Conservation (phyloP, 1,284 basidiomycete species). For the Macrocystidia cucumis region DNA sequence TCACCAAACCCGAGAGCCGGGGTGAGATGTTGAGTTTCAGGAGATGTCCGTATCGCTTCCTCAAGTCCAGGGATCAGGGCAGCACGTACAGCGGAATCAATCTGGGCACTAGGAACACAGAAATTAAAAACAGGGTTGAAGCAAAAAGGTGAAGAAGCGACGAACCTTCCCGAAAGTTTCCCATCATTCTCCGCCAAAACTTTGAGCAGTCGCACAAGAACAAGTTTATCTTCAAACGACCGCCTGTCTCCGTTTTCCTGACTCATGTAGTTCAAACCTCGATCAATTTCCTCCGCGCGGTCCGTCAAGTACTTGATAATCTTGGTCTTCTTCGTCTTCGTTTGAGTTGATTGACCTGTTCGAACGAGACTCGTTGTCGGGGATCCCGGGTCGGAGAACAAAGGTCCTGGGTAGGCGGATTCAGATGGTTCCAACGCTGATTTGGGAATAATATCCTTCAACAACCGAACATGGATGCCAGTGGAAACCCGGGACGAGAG, state of each 20-base stretch:
- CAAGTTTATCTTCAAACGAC: conserved; percentile 69
- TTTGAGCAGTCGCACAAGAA: conserved; percentile 69
- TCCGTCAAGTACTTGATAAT: conserved; percentile 73
- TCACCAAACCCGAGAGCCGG: conserved; percentile 3
- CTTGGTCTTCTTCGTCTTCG: conserved; percentile 79
- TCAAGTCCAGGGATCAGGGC: conserved; percentile 48
- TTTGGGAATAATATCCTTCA: conserved; percentile 66
- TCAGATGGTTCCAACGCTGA: conserved; percentile 52
- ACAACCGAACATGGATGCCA: conserved; percentile 57
- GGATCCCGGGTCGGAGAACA: conserved; percentile 71
- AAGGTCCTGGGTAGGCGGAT: conserved; percentile 74
- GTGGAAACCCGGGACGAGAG: conserved; percentile 66
- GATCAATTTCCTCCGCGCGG: conserved; percentile 69
- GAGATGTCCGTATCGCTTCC: neutral
- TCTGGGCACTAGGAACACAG: conserved; percentile 43
- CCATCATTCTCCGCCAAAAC: conserved; percentile 86
- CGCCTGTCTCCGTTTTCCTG: conserved; percentile 43
- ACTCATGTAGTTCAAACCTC: conserved; percentile 68
- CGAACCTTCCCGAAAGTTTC: conserved; percentile 79
- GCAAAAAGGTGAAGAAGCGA: conserved; percentile 19
- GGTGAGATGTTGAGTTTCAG: neutral
- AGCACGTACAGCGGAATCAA: conserved; percentile 52
- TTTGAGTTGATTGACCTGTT: conserved; percentile 49
- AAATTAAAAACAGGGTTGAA: conserved; percentile 7
- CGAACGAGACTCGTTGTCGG: conserved; percentile 65